These are phyloP conservation scores for Aspergillus fructus DNA, from an alignment of 2,329 filamentous ascomycete species.

Conservation along the genomic window DNA sequence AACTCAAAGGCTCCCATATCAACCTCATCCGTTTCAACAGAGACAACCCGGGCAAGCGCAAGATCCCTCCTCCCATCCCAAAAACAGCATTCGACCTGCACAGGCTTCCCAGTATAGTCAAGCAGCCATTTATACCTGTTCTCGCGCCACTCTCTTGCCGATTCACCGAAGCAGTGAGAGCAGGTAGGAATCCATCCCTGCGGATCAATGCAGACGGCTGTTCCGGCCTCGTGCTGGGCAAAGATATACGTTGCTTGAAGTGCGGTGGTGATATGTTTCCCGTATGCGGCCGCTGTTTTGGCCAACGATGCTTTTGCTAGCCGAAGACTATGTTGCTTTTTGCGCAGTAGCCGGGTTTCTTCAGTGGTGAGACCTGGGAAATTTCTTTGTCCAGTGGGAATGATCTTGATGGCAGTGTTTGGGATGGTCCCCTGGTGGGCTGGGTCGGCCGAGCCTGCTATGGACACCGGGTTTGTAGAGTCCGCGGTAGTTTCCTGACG, in stretches of 20 bases:
- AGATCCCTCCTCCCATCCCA: slow-evolving; percentile 50
- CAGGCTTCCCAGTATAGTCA: slow-evolving; percentile 41
- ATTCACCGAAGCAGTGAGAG: slow-evolving; percentile 53
- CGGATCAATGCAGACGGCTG: slow-evolving; percentile 50
- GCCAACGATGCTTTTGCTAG: not conserved
- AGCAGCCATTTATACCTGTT: slow-evolving; percentile 43
- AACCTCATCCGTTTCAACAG: slow-evolving; percentile 22
- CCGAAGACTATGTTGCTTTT: not conserved
- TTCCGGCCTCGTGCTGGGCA: slow-evolving; percentile 51
- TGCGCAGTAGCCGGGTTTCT: not conserved
- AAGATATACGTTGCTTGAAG: slow-evolving; percentile 42
- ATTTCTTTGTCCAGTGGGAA: not conserved
- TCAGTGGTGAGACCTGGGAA: not conserved
- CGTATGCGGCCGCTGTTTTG: not conserved
- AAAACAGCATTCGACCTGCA: slow-evolving; percentile 40
- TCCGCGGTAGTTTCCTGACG: no score
- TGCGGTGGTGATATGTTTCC: not conserved
- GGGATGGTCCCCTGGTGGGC: no score
- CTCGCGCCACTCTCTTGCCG: slow-evolving; percentile 22
- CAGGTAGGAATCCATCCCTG: slow-evolving; percentile 51
- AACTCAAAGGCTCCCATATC: not conserved
- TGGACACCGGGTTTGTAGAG: rapidly evolving
- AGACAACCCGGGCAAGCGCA: slow-evolving; percentile 46
- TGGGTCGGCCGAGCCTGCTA: no score
- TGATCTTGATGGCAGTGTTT: not conserved